Conservation (phyloP, 495 filamentous ascomycete species). For the Penicillium verhagenii region DNA sequence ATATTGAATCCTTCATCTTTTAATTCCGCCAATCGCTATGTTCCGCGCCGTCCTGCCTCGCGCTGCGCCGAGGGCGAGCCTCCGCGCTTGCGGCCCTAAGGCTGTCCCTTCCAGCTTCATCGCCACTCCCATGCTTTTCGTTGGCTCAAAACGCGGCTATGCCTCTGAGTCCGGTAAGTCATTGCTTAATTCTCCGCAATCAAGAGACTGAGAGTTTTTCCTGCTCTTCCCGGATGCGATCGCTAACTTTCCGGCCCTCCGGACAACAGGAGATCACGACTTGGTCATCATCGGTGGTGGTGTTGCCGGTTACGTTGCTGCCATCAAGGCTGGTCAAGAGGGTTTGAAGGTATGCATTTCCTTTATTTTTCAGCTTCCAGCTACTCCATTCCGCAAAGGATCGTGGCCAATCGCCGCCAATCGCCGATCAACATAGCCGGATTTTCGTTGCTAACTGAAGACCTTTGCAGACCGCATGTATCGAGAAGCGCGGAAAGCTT, state of each 20-base stretch:
- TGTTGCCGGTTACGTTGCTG: constrained; percentile 97
- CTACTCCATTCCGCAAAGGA: not conserved
- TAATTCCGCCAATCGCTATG: constrained; percentile 52
- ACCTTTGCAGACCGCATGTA: constrained; percentile 75
- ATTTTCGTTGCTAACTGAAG: constrained; percentile 10
- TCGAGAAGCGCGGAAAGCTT: constrained; percentile 95
- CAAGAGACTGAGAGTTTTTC: not conserved
- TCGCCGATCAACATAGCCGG: not conserved
- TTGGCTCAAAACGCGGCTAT: constrained; percentile 67
- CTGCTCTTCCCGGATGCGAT: constrained; percentile 21
- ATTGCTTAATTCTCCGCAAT: not conserved
- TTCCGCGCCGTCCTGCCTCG: constrained; percentile 70
- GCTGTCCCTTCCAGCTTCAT: constrained; percentile 54
- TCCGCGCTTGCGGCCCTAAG: constrained; percentile 46
- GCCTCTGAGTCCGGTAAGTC: constrained; percentile 75
- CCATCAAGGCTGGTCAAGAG: constrained; percentile 98
- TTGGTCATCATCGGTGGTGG: constrained; percentile 95
- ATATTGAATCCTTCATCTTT: constrained; percentile 24
- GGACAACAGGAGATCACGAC: constrained; percentile 74
- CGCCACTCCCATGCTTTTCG: constrained; percentile 52
- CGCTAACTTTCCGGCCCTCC: constrained; percentile 24
- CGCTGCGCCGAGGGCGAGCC: constrained; percentile 62
- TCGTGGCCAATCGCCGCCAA: not conserved
- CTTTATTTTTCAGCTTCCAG: not conserved
- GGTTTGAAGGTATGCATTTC: constrained; percentile 77